Evolutionary conservation across 768 basidiomycete genomes (phyloP).

Genomic region (Mycena epipterygia): DNA sequence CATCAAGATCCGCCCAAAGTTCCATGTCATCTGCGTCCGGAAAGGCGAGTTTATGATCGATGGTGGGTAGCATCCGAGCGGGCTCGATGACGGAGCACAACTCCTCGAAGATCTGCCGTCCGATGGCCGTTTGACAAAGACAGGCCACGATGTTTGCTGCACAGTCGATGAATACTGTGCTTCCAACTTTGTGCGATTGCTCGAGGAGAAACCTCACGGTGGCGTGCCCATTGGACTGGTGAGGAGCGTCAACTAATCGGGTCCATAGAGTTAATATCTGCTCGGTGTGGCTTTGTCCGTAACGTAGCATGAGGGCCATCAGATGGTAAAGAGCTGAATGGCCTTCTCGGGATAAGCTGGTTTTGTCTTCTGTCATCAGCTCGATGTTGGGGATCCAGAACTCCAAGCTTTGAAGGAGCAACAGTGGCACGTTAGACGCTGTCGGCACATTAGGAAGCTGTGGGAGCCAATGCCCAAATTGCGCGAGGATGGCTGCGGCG

Average conservation of each 20-base stretch:
- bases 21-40: slow-evolving; percentile 79
- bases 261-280: slow-evolving; percentile 87
- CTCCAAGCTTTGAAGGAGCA: slow-evolving; percentile 84
- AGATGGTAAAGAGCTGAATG: slow-evolving; percentile 82
- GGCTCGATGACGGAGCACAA: slow-evolving; percentile 90
- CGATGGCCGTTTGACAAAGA: slow-evolving; percentile 82
- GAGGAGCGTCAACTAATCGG: slow-evolving; percentile 79
- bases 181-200: slow-evolving; percentile 89
- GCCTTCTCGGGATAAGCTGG: slow-evolving; percentile 69
- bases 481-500: slow-evolving; percentile 73
- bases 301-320: slow-evolving; percentile 85
- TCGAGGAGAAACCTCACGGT: slow-evolving; percentile 88
- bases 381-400: slow-evolving; percentile 87
- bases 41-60: slow-evolving; percentile 76
- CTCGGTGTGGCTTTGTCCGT: slow-evolving; percentile 79
- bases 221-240: slow-evolving; percentile 82
- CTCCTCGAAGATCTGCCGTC: slow-evolving; percentile 82
- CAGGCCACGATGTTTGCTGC: slow-evolving; percentile 88
- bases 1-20: slow-evolving; percentile 85
- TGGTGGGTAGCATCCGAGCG: slow-evolving; percentile 82
- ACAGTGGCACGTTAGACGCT: slow-evolving; percentile 60
- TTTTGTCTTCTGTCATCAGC: slow-evolving; percentile 72
- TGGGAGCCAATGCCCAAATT: slow-evolving; percentile 81
- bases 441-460: slow-evolving; percentile 67
- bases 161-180: slow-evolving; percentile 80